Base-by-base conservation (phyloP, 176 grass and related monocot genomes). In the Oryza meridionalis region DNA sequence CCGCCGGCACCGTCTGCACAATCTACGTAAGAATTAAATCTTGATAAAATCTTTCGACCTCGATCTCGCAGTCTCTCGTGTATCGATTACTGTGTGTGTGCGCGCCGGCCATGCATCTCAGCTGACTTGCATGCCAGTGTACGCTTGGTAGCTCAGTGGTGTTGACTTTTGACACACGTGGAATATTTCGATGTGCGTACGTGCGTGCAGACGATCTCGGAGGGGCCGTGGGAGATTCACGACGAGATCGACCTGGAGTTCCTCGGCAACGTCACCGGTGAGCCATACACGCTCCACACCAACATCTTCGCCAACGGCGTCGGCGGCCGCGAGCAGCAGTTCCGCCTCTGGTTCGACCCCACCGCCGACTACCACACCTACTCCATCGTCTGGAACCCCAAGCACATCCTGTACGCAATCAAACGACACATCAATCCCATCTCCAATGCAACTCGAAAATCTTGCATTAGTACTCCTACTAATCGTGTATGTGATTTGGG, bases 241-340 rank as follows among this genome's bases (percentile, higher is more conserved):
- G 86, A 97, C 67, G 94, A 97, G 83, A 78, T 97, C 53, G 94
- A 97, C 84, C 78, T 97, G 1, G 94, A 94, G 80, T 90, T 97
- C 90, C 90, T 97, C 2, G 94, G 94, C 63, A 91, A 94, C 45
- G 13, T 19, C 7, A 75, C 73, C 55, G 87, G 83, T 25, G 6
- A 94, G 82, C 94, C 92, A 9, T 92, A 90, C 87, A 90, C 87
- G 10, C 87, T 94, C 21, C 92, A 86, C 87, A 97, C 94, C 74
- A 97, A 97, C 81, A 75, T 97, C 7, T 97, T 88, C 81, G 86
- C 86, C 81, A 55, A 77, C 7, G 94, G 94, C 29, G 45, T 70
- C 1, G 91, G 91, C 29, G 78, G 78, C 31, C 92, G 85, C 9
- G 94, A 97, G 82, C 65, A 84, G 85, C 91, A 94, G 87, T 97